A percentile compares a stretch with the other conserved stretches of the same genome.
These are phyloP conservation scores for Vitis amurensis DNA, from an alignment of 164 flowering plant genomes.

Conservation along the genomic window DNA sequence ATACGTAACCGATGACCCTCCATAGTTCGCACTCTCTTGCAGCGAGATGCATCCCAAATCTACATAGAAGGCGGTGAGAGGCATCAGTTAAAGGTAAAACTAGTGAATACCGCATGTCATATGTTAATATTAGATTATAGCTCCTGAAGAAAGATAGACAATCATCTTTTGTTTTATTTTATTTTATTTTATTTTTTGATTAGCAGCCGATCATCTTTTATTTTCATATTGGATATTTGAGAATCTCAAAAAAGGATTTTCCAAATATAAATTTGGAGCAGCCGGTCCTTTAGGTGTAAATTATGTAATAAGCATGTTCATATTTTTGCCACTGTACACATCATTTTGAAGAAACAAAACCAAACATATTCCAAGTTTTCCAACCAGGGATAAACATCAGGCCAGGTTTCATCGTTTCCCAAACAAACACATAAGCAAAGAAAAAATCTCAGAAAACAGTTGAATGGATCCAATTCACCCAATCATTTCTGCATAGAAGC, in stretches of 20 bases:
- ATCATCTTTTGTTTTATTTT: no score
- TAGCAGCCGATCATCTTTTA: background rate
- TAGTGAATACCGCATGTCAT: no score
- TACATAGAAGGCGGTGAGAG: slow-evolving; percentile 24
- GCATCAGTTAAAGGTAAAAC: background rate
- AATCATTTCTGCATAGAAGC: no score
- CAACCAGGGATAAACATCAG: background rate
- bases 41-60: slow-evolving; percentile 98
- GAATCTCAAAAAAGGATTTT: background rate
- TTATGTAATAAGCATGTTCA: background rate
- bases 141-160: background rate
- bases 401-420: no score
- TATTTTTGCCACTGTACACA: background rate
- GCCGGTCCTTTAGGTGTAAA: background rate
- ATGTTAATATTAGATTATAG: background rate
- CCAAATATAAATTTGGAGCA: background rate
- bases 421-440: no score
- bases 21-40: slow-evolving; percentile 85
- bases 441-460: no score
- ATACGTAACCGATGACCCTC: slow-evolving; percentile 90
- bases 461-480: no score
- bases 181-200: no score
- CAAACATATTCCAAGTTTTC: background rate
- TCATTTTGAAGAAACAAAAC: background rate
- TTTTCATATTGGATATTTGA: background rate